phyloP scores from a whole-genome alignment of 768 basidiomycete genomes.

The Amanita molliuscula region DNA sequence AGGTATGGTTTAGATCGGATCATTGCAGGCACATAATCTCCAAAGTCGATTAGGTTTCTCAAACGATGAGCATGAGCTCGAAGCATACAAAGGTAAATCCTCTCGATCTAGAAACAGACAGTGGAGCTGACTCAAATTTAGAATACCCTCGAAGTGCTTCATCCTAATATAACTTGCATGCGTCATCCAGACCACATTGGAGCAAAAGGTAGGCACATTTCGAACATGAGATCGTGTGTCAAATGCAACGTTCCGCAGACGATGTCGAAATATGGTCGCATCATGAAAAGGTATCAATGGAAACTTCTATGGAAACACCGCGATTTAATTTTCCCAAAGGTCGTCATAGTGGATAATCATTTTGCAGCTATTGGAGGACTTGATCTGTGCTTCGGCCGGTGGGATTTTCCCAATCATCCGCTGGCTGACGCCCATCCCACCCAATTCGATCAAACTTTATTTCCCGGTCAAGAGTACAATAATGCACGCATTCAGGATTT shows the following conservation, averaged over 20 bases:
- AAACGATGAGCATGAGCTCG: slow-evolving; percentile 85
- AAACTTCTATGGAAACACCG: slow-evolving; percentile 4
- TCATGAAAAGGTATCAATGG: slow-evolving; percentile 58
- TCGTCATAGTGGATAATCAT: slow-evolving; percentile 83
- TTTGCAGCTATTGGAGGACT: slow-evolving; percentile 86
- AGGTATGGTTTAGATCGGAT: slow-evolving; percentile 28
- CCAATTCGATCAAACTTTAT: slow-evolving; percentile 70
- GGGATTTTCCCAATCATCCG: slow-evolving; percentile 89
- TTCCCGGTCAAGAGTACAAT: slow-evolving; percentile 92
- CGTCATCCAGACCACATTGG: slow-evolving; percentile 89
- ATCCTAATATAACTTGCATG: slow-evolving; percentile 83
- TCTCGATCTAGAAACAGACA: background rate
- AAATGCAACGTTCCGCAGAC: slow-evolving; percentile 27
- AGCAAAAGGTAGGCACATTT: slow-evolving; percentile 43
- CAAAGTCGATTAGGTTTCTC: slow-evolving; percentile 48
- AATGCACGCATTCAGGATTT: slow-evolving; percentile 84
- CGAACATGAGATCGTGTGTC: background rate
- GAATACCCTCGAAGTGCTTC: slow-evolving; percentile 71
- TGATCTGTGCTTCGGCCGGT: slow-evolving; percentile 94
- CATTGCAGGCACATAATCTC: background rate
- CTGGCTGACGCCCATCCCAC: slow-evolving; percentile 90
- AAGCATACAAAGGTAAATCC: slow-evolving; percentile 63
- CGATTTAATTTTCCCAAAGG: slow-evolving; percentile 19
- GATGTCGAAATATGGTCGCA: slow-evolving; percentile 84
- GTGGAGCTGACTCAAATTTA: slow-evolving; percentile 15